Percentiles rank a stretch among this genome's conserved stretches.
These are phyloP conservation scores for Myriosclerotinia duriaeana DNA, from an alignment of 2,329 filamentous ascomycete genomes.

Conservation along the genomic window DNA sequence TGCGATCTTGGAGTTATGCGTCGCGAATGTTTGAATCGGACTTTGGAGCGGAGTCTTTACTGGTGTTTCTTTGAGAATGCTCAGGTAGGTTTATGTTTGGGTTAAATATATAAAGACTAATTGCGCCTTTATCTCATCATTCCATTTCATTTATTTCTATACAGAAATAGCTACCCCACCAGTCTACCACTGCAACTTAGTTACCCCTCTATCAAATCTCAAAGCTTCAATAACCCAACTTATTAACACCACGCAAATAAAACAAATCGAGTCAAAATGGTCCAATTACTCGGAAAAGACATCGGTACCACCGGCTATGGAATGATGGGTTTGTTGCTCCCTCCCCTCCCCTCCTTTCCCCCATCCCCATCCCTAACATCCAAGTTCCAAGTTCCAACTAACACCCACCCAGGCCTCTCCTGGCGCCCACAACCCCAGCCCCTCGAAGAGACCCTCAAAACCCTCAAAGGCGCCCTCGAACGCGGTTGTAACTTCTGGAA, in stretches of 20 bases:
- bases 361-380: background rate
- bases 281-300: conserved; percentile 35
- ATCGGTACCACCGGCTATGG: conserved; percentile 37
- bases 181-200: background rate
- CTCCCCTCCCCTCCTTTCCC: background rate
- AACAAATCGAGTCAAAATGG: conserved; percentile 27
- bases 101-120: background rate
- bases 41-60: background rate
- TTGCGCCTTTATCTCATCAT: background rate
- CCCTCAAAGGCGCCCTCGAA: conserved; percentile 54
- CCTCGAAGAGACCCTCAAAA: conserved; percentile 52
- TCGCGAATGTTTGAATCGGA: background rate
- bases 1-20: background rate
- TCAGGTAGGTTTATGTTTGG: background rate
- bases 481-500: conserved; percentile 57
- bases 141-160: background rate
- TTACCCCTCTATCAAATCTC: background rate
- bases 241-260: background rate
- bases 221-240: background rate
- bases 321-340: conserved; percentile 29
- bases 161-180: background rate
- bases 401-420: conserved; percentile 37
- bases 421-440: conserved; percentile 41
- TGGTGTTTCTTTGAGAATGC: too few relatives aligned
- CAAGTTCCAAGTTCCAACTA: background rate